Conservation (phyloP, 2,329 filamentous ascomycete species). For the Colletotrichum sp. region DNA sequence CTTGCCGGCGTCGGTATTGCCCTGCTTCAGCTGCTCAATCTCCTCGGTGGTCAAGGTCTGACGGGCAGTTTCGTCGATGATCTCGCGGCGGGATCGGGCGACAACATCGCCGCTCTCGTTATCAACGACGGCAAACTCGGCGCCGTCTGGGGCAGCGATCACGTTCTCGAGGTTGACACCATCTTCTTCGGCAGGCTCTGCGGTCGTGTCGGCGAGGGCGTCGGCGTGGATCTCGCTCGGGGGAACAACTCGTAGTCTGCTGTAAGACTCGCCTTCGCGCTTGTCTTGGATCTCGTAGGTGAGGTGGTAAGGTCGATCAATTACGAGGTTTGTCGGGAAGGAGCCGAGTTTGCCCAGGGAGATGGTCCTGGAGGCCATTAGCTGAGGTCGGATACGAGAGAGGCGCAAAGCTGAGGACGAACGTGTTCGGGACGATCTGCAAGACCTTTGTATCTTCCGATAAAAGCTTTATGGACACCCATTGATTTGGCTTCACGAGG, state of each 20-base stretch:
- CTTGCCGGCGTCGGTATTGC: constrained; percentile 79
- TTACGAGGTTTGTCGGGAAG: constrained; percentile 86
- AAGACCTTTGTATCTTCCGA: constrained; percentile 63
- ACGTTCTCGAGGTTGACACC: constrained; percentile 48
- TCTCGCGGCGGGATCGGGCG: constrained; percentile 62
- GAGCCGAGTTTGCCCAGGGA: constrained; percentile 91
- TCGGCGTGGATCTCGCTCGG: constrained; percentile 85
- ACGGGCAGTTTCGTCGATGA: constrained; percentile 65
- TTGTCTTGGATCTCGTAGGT: constrained; percentile 89
- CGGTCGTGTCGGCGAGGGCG: constrained; percentile 60
- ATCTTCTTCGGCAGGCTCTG: constrained; percentile 38
- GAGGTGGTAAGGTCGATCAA: constrained; percentile 89
- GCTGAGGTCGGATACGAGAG: background rate
- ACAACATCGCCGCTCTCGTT: constrained; percentile 48
- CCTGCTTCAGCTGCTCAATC: constrained; percentile 77
- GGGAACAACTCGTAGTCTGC: constrained; percentile 78
- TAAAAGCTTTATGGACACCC: constrained; percentile 65
- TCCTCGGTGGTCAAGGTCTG: constrained; percentile 81
- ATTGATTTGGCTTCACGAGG: constrained; percentile 61
- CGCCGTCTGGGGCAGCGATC: constrained; percentile 39
- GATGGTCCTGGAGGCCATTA: constrained; percentile 66
- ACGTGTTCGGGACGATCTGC: constrained; percentile 67
- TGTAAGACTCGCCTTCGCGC: constrained; percentile 66
- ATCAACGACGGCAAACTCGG: constrained; percentile 48
- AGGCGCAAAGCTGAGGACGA: constrained; percentile 10